Conservation (phyloP, 352 stramenopile species). For the Globisporangium alternatum region DNA sequence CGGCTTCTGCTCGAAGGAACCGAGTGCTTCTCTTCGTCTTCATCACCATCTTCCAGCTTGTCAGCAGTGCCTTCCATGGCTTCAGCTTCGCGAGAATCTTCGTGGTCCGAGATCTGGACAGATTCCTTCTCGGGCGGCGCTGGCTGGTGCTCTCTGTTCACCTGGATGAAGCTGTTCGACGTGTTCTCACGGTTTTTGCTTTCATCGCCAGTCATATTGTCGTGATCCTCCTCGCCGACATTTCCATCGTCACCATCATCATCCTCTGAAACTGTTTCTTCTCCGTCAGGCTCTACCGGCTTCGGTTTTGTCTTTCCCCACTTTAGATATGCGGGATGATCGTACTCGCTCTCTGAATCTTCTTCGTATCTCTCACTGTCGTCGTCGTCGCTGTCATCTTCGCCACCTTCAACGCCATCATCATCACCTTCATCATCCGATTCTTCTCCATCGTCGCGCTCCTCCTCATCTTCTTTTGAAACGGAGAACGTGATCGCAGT, state of each 20-base stretch:
- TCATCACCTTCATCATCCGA: neutral
- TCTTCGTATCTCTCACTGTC: neutral
- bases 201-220: neutral
- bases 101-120: neutral
- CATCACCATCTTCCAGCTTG: neutral
- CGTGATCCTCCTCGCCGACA: neutral
- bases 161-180: slow-evolving; percentile 1
- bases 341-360: slow-evolving; percentile 1
- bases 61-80: neutral
- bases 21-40: neutral
- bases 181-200: neutral
- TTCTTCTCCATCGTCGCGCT: neutral
- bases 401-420: neutral
- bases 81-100: neutral
- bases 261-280: neutral
- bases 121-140: neutral
- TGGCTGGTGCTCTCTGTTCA: neutral
- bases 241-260: neutral
- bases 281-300: neutral
- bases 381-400: neutral
- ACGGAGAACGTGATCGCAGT: neutral
- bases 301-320: neutral
- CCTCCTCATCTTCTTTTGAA: neutral
- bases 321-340: neutral
- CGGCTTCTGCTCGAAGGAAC: neutral